These are phyloP conservation scores for Colletotrichum sp. DNA, from an alignment of 2,329 filamentous ascomycete species.

Conservation along the genomic window DNA sequence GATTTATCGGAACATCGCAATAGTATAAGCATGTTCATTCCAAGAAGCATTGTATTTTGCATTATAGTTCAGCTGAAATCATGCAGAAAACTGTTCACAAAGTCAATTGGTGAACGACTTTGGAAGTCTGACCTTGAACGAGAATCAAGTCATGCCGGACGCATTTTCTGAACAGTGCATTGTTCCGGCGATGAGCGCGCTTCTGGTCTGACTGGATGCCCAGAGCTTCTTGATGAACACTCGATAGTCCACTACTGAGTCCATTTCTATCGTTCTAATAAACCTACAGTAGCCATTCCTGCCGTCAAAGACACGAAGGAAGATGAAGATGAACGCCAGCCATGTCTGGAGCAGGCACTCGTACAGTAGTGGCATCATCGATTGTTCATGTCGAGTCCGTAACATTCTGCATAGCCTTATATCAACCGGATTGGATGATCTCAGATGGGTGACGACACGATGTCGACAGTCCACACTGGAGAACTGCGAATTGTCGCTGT, in stretches of 20 bases:
- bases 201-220: background rate
- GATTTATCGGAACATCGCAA: background rate
- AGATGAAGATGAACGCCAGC: background rate
- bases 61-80: background rate
- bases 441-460: background rate
- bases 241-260: background rate
- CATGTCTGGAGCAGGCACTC: too few relatives aligned
- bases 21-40: background rate
- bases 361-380: background rate
- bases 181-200: background rate
- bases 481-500: background rate
- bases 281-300: too few relatives aligned
- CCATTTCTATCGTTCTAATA: background rate
- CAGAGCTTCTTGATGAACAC: background rate
- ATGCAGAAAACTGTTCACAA: rapidly evolving
- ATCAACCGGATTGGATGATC: background rate
- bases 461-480: background rate
- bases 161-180: background rate
- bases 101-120: background rate
- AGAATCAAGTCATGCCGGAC: background rate
- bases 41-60: background rate
- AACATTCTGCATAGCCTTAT: background rate
- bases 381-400: background rate
- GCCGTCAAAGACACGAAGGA: too few relatives aligned
- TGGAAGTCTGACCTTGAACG: background rate